Conservation (phyloP, 768 basidiomycete species). For the Phlebiopsis gigantea region DNA sequence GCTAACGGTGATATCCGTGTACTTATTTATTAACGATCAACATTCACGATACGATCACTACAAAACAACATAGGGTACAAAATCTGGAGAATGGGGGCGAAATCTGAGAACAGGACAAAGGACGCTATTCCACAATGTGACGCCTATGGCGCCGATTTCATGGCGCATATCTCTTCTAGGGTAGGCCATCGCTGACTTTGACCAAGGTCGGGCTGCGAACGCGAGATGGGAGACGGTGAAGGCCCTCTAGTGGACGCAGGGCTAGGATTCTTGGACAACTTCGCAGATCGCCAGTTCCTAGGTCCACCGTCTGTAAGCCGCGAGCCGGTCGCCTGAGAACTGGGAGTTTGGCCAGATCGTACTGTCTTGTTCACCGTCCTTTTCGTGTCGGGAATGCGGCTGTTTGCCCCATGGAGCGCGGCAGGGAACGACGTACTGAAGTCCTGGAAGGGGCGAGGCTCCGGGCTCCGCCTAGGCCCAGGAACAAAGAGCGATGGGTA, state of each 20-base stretch:
- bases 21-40: too few relatives aligned
- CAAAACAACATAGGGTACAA: too few relatives aligned
- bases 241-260: neutral
- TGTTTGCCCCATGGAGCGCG: neutral
- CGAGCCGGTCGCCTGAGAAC: neutral
- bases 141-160: too few relatives aligned
- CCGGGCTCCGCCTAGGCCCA: neutral
- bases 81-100: too few relatives aligned
- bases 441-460: neutral
- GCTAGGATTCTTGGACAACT: neutral
- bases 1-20: too few relatives aligned
- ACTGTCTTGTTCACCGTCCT: neutral
- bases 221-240: neutral
- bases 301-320: neutral
- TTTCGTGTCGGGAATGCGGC: neutral
- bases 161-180: too few relatives aligned
- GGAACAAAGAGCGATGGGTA: neutral
- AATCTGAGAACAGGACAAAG: too few relatives aligned
- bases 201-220: too few relatives aligned
- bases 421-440: neutral
- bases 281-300: neutral
- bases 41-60: too few relatives aligned
- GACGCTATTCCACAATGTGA: too few relatives aligned
- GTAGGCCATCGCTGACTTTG: too few relatives aligned
- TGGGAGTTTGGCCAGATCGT: neutral